Conservation (phyloP, 2,329 filamentous ascomycete genomes). For the Septoria petroselini region DNA sequence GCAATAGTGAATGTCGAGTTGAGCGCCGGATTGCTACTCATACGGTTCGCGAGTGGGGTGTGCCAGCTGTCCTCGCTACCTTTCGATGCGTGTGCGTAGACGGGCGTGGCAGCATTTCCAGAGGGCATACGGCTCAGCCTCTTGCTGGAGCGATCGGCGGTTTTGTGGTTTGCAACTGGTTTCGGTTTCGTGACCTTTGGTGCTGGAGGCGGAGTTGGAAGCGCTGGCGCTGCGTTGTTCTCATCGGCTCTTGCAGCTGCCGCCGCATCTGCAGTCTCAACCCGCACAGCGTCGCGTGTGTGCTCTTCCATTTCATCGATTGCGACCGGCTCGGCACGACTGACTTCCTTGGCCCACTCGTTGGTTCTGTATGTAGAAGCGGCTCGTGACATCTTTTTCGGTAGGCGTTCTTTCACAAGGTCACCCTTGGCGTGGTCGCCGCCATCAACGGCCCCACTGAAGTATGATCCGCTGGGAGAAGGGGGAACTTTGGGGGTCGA, state of each 20-base stretch:
- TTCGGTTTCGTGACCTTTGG: slow-evolving; percentile 2
- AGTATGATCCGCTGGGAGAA: slow-evolving; percentile 13
- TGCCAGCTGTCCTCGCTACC: slow-evolving; percentile 23
- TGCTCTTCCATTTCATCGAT: slow-evolving; percentile 31
- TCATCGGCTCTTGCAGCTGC: slow-evolving; percentile 37
- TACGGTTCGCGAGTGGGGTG: slow-evolving; percentile 22
- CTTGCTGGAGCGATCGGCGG: neutral
- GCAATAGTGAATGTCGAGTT: neutral
- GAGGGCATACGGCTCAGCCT: slow-evolving; percentile 12
- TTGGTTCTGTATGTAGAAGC: slow-evolving; percentile 84
- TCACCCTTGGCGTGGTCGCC: slow-evolving; percentile 3
- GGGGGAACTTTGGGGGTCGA: slow-evolving; percentile 8
- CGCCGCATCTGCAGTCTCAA: slow-evolving; percentile 48
- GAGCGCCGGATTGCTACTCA: slow-evolving; percentile 23
- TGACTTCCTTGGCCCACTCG: slow-evolving; percentile 92
- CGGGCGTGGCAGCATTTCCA: slow-evolving; percentile 10
- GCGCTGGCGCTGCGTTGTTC: slow-evolving; percentile 27
- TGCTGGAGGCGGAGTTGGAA: slow-evolving; percentile 19
- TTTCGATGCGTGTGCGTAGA: slow-evolving; percentile 14
- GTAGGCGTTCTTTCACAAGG: slow-evolving; percentile 59
- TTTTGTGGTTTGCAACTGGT: slow-evolving; percentile 4
- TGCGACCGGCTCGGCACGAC: slow-evolving; percentile 65
- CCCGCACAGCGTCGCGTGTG: slow-evolving; percentile 43
- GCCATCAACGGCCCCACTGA: slow-evolving; percentile 2
- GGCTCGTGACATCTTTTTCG: slow-evolving; percentile 69